Base-by-base conservation (phyloP, 345 rosid species). In the Kandelia obovata region DNA sequence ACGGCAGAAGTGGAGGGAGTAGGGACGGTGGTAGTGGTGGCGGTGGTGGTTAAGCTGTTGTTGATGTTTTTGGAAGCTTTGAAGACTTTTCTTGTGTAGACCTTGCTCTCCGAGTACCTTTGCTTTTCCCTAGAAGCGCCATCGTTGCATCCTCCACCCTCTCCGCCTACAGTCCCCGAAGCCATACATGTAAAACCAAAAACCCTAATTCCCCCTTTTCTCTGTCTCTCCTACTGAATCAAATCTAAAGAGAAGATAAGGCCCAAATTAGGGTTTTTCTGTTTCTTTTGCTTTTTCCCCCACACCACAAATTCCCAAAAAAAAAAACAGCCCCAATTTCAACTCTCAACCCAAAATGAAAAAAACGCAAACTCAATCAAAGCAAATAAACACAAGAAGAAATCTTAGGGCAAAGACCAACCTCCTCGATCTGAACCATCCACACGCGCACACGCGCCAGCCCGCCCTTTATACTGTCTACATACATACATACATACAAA, bases 141-240 rank as follows among this genome's bases (percentile, higher is more conserved):
- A 6, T 81, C 95, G 74, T 83, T 89, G 64, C 76, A 84, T 31
- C 69, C 78, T 31, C 64, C 63, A 73, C 82, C 90, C 23, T 81
- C 93, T 73, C 84, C 90, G 55, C 76, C 88, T 72, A 79, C 78
- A 76, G 88, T 82, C 89, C 82, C 96, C 70, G 97, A 95, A 83
- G 96, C 99, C 99, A 92, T 95, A 80, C 97, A 89, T 82, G 82
- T 78, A 88, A 71, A 78, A 69, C 76, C 59, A 62, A 47, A 64
- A 77, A 79, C 88, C 81, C 89, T 88, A 69, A 70, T 10, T 55
- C 21, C n/a, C 31, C 13, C 51, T 25, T 49, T 43, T 37, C 57
- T 1, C 23, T 27, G 25, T 10, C 60, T 39, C 47, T 37, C 47
- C 15, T 0, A 39, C 49, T 2, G 49, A 43, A 13, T 43, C 49